Base-by-base conservation (phyloP, 2,329 filamentous ascomycete species). In the Calonectria honghensis region DNA sequence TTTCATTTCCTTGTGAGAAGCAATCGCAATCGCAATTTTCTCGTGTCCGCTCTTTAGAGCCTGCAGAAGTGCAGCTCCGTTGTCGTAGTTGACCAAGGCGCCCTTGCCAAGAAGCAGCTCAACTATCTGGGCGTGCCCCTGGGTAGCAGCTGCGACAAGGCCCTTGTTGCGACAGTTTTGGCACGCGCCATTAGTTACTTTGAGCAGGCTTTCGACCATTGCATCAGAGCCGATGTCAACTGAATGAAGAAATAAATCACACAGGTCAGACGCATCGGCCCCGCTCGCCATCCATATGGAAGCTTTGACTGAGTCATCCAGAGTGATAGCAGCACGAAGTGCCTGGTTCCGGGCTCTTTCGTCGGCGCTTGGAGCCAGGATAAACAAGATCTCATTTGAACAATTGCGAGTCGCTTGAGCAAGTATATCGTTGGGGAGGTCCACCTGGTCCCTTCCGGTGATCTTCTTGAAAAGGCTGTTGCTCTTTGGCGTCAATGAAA, bases 241-340 rank as follows among this genome's bases (percentile, higher is more conserved):
- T 7, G 57, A 31, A 6, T 54, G 20, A 11, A 72, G 68, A 39
- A 72, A 74, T 16, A 48, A n/a, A n/a, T 16, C 18, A 37, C 68
- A 69, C 20, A 74, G 20, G n/a, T 24, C 11, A 6, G 73, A 64
- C 16, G 73, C 73, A 37, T 74, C 64, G n/a, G 64, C 68, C 4
- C 68, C 63, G 3, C 69, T 41, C 6, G 73, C 73, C 3, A 76
- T 45, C 45, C 75, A 61, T 11, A 76, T 76, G 31, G 65, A 52
- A 1, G 63, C 54, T n/a, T 76, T 76, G 31, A 45, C 29, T 9
- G 50, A 1, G 27, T 76, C 63, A 24, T 57, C 29, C 13, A 35
- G 35, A 13, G 7, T 27, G 65, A 76, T 73, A 18, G 75, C 75
- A n/a, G 70, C 71, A 6, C 67, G 73, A 35, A 76, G 67, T 16